A percentile compares a stretch with the other conserved stretches of the same genome.
phyloP scores from a whole-genome alignment of 495 filamentous ascomycete species.

The Neurospora sp. region DNA sequence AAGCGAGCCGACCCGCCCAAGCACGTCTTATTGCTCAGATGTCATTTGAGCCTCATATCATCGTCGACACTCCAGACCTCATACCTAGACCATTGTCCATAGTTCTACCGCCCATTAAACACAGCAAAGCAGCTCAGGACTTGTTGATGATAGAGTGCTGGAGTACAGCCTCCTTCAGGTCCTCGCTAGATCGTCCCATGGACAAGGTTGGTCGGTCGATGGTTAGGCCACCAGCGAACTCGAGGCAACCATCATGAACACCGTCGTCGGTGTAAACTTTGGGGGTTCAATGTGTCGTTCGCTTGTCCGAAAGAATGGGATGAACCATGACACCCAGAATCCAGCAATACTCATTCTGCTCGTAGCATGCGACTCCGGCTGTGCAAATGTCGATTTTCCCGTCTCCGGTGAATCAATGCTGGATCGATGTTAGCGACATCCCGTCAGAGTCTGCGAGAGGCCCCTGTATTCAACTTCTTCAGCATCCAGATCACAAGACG shows the following conservation, averaged over 20 bases:
- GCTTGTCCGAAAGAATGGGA: not conserved
- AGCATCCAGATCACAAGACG: not conserved
- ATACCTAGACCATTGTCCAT: no score
- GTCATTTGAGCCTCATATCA: not conserved
- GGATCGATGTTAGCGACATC: not conserved
- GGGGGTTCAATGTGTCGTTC: not conserved
- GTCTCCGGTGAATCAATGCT: not conserved
- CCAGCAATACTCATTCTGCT: not conserved
- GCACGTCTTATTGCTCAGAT: not conserved
- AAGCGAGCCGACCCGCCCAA: not conserved
- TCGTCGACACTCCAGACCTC: not conserved
- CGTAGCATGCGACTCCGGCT: not conserved
- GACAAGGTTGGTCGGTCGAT: not conserved
- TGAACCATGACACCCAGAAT: not conserved
- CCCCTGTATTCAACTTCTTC: not conserved
- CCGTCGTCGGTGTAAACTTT: not conserved
- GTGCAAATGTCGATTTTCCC: not conserved
- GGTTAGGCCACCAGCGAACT: not conserved
- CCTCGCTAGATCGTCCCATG: not conserved
- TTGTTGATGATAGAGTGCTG: not conserved
- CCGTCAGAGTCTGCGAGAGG: not conserved
- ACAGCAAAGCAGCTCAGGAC: no score
- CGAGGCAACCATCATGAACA: not conserved
- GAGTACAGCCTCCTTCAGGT: not conserved
- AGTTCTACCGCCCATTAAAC: no score